A percentile compares a stretch with the other conserved stretches of the same genome.
These are phyloP conservation scores for Kodamaea alishanica DNA, from an alignment of 1,139 yeast species.

Conservation along the genomic window DNA sequence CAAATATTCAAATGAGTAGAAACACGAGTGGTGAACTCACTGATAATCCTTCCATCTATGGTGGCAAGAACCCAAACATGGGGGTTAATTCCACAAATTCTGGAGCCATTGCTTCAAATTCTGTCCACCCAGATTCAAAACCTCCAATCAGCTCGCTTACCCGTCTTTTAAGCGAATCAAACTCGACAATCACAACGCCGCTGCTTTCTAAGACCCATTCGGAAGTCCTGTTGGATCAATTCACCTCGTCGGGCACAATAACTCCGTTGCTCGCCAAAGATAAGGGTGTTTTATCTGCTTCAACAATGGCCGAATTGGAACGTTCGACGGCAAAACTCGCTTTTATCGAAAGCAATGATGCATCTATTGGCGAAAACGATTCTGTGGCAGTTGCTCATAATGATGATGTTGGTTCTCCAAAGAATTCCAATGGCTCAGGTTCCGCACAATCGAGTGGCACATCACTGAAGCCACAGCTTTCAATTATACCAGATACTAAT, in stretches of 20 bases:
- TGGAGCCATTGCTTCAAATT: not conserved
- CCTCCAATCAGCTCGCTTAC: slow-evolving; percentile 39
- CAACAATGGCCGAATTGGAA: slow-evolving; percentile 4
- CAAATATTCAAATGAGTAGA: too few species aligned
- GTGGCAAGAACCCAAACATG: too few species aligned
- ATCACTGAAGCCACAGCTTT: slow-evolving; percentile 1
- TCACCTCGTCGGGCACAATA: slow-evolving; percentile 14
- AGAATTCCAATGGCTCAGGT: not conserved
- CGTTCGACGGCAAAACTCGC: slow-evolving; percentile 4
- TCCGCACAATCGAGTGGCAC: not conserved
- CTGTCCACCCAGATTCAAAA: slow-evolving; percentile 9
- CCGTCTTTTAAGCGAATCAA: slow-evolving; percentile 38
- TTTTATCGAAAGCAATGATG: slow-evolving; percentile 16
- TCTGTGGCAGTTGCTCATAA: not conserved
- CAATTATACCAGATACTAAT: not conserved
- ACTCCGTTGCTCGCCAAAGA: slow-evolving; percentile 10
- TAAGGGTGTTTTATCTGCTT: not conserved
- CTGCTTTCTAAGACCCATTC: slow-evolving; percentile 25
- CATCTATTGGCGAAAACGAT: slow-evolving; percentile 7
- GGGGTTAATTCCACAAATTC: too few species aligned
- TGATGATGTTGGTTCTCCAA: not conserved
- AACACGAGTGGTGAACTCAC: too few species aligned
- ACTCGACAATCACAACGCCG: slow-evolving; percentile 27
- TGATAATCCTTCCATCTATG: too few species aligned
- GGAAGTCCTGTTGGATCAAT: slow-evolving; percentile 18